These are phyloP conservation scores for Echium plantagineum DNA, from an alignment of 257 asterid species.

Conservation along the genomic window DNA sequence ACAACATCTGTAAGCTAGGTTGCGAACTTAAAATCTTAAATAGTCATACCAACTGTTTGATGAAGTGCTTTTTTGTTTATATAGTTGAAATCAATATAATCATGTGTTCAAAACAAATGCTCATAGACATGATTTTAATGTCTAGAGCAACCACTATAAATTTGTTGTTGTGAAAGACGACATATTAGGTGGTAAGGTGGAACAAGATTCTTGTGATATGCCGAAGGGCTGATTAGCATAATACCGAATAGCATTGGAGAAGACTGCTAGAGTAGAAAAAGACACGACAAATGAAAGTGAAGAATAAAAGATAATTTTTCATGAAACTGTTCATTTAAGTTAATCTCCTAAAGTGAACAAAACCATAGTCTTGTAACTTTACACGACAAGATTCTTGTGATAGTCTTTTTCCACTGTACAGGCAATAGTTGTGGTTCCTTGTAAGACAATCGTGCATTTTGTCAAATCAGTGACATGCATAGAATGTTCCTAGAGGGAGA, in stretches of 20 bases:
- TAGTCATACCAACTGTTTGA: background rate
- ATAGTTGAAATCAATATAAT: background rate
- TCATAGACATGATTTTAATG: background rate
- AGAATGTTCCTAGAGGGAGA: background rate
- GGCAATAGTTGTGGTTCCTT: background rate
- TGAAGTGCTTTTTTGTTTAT: too few species aligned
- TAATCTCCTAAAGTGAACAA: background rate
- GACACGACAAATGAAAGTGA: background rate
- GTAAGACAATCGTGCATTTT: background rate
- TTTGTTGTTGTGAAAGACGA: background rate
- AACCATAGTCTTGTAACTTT: background rate
- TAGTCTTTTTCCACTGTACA: background rate
- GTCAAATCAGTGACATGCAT: background rate
- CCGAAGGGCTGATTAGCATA: background rate
- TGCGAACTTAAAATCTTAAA: background rate
- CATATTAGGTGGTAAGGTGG: background rate
- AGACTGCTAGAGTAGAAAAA: too few species aligned
- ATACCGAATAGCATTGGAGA: background rate
- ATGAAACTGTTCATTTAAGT: background rate
- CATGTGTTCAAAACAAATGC: background rate
- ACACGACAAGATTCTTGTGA: too few species aligned
- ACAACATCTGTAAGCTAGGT: background rate
- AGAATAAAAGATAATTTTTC: background rate
- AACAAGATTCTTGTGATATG: background rate
- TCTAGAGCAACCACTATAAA: background rate